Base-by-base conservation (phyloP, 2,329 filamentous ascomycete genomes). In the Hypoxylon sp. region DNA sequence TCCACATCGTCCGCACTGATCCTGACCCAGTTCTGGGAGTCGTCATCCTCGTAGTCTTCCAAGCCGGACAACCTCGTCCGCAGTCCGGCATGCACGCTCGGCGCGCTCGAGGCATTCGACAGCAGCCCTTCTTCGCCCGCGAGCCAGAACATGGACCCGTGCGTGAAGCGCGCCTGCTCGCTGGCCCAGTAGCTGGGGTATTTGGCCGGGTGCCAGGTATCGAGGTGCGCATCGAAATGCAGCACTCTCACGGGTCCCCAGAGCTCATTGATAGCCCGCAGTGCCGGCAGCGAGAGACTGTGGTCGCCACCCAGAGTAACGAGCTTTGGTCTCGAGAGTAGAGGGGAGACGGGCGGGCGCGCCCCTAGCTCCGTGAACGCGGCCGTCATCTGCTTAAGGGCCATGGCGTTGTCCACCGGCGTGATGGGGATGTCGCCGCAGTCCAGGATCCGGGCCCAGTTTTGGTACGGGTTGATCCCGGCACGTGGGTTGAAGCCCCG, bases 81-180 rank as follows among this genome's bases (percentile, higher is more conserved):
- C 55, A 97, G 83, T 1, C 94, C 94, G 0, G 93, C 94, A 78
- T 97, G 94, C 5, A 96, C 92, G 21, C 89, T 92, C 0, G 89
- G 91, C 9, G 38, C 32, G 17, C 17, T 19, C 17, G 43, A 32
- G 14, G 6, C 28, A 21, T 70, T 70, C 25, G 61, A 38, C 11
- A 65, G 17, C 17, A 97, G 82, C 0, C 92, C 93, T 78, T 97
- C 94, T 30, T 90, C 89, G 52, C 90, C 90, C 5, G 94, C 94
- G 72, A 95, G 87, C 91, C 93, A 95, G 84, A 97, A 97, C 90
- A 97, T 96, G 72, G 89, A 93, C 3, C 94, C 94, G 79, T 97
- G 94, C 75, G 90, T 97, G 82, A 97, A 96, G 72, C 90, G 87
- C 1, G 88, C 86, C 78, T 93, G 91, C 65, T 88, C 85, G 2